Evolutionary conservation across 2,329 filamentous ascomycete genomes (phyloP), one percentile per base, ranked within the genome.

Genomic region (Claviceps lovelessii): DNA sequence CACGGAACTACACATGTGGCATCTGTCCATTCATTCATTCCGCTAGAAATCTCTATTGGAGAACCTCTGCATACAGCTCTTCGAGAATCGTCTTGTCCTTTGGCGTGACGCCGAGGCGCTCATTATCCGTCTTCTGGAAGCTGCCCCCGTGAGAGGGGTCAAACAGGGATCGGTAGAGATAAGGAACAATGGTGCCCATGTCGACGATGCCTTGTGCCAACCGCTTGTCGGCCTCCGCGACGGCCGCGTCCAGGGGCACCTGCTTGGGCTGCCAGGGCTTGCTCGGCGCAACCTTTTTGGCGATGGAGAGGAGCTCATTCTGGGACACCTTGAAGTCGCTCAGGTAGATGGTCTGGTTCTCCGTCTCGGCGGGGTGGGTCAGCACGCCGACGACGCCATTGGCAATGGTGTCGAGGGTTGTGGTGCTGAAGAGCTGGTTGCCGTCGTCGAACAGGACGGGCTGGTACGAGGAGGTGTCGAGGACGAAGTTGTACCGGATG

Each of bases 391-490:
- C 72, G 0, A 83, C 69, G 1, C 72, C 75, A 28, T 73, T 66
- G 0, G 65, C 78, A 17, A 82, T 62, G 1, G 70, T 70, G 0
- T 62, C 58, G 0, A 83, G 67, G 0, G 71, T 76, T 0, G 79
- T 78, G 10, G 70, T 54, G 51, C 71, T 76, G 63, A 81, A 76
- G 8, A 64, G 57, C 2, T 58, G 57, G 37, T 80, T 68, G 0
- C 81, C 80, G 1, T 73, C 74, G 56, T 82, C 75, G 55, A 70
- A 73, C 0, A 83, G 61, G 0, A 61, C 68, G 0, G 71, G 68
- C 42, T 68, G 71, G 1, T 70, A 67, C 1, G 68, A 64, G 8
- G 68, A 66, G 1, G 63, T 48, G 55, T 77, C 69, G 1, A 79
- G 52, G 5, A 79, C 51, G 59, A 82, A 75, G 2, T 66, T 66